Evolutionary conservation across 208 protist species (phyloP).

Genomic region (Wallacemonas sp.): DNA sequence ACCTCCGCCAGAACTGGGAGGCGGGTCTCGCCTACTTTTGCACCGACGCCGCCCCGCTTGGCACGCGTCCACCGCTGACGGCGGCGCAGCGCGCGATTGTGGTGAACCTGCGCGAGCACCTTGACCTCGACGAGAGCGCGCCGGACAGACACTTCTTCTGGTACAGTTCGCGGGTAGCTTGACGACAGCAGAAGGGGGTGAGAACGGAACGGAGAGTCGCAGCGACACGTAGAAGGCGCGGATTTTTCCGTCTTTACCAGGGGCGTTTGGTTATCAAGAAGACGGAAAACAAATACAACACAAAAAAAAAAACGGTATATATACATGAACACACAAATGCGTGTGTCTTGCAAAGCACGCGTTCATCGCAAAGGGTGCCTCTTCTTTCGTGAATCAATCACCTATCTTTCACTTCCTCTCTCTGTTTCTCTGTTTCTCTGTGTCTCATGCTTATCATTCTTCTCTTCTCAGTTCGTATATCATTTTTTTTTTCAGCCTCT

Average conservation of each 20-base stretch:
- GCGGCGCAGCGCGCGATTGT: slow-evolving; percentile 29
- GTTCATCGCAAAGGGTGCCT: too few relatives aligned
- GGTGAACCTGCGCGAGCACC: slow-evolving; percentile 21
- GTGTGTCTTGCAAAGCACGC: too few relatives aligned
- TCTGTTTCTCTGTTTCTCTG: not conserved
- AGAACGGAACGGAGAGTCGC: too few relatives aligned
- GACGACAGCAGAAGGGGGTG: too few relatives aligned
- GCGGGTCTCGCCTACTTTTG: slow-evolving; percentile 53
- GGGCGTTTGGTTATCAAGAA: too few relatives aligned
- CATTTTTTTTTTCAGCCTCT: too few relatives aligned
- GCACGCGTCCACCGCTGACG: slow-evolving; percentile 36
- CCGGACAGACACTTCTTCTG: slow-evolving; percentile 47
- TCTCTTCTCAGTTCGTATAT: not conserved
- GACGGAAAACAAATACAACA: too few relatives aligned
- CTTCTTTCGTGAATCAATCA: too few relatives aligned
- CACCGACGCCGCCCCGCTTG: slow-evolving; percentile 37
- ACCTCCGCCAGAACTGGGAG: slow-evolving; percentile 43
- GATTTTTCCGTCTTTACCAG: too few relatives aligned
- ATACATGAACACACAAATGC: not conserved
- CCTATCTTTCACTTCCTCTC: not conserved
- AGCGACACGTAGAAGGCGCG: too few relatives aligned
- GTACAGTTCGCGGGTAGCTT: slow-evolving; percentile 43
- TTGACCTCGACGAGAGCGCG: slow-evolving; percentile 22
- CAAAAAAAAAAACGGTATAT: not conserved
- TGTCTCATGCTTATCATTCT: not conserved